Percentiles rank a stretch among this genome's conserved stretches.
Evolutionary conservation across 2,329 filamentous ascomycete genomes (phyloP).

Genomic region (Cercospora berteroae): DNA sequence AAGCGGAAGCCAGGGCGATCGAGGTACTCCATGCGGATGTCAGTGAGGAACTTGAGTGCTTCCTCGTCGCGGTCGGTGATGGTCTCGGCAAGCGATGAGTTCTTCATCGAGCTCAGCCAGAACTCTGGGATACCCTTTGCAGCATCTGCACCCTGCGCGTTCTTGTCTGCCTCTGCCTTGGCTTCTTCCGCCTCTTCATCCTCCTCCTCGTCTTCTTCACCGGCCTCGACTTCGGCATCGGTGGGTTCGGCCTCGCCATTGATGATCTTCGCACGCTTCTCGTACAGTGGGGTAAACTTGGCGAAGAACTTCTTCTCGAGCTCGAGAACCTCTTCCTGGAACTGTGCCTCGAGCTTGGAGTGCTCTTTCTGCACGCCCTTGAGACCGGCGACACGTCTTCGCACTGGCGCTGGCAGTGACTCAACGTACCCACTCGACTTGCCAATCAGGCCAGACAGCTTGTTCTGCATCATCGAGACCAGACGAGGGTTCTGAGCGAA

Average conservation of each 20-base stretch:
- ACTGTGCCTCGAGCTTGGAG: constrained; percentile 95
- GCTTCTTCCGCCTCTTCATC: constrained; percentile 56
- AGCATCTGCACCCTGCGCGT: constrained; percentile 52
- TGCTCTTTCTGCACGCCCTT: constrained; percentile 99
- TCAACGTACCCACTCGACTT: constrained; percentile 97
- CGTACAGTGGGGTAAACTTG: constrained; percentile 96
- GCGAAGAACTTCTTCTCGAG: constrained; percentile 99
- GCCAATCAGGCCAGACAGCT: constrained; percentile 88
- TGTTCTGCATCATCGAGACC: constrained; percentile 96
- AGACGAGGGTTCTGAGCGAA: constrained; percentile 95
- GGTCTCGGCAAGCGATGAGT: constrained; percentile 96
- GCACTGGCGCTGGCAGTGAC: constrained; percentile 83
- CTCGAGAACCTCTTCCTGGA: constrained; percentile 96
- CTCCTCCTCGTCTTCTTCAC: constrained; percentile 75
- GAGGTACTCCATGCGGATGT: constrained; percentile 99
- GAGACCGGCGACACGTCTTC: constrained; percentile 87
- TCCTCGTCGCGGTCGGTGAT: constrained; percentile 97
- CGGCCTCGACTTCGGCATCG: constrained; percentile 80
- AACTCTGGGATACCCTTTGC: constrained; percentile 92
- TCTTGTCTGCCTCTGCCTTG: constrained; percentile 59
- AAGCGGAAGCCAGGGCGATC: constrained; percentile 97
- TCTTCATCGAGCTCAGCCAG: constrained; percentile 99
- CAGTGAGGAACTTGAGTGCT: constrained; percentile 82
- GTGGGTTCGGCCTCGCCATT: constrained; percentile 85
- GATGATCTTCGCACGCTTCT: constrained; percentile 90